Evolutionary conservation across 2,329 filamentous ascomycete genomes (phyloP).

Genomic region (Orbilia blumenaviensis): DNA sequence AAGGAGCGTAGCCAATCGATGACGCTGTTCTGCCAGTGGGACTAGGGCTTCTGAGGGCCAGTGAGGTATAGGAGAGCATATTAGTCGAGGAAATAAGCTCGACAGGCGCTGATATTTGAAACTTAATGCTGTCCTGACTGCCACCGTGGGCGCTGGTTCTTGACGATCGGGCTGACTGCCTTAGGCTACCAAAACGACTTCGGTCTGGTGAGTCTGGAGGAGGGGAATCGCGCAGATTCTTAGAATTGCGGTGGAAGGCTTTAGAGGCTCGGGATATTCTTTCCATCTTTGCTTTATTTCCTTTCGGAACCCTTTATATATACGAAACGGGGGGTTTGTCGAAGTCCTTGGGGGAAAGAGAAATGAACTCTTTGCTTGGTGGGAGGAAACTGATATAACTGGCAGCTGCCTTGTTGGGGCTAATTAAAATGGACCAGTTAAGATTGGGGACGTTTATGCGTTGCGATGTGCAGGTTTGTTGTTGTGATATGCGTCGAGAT

Average conservation of each 20-base stretch:
- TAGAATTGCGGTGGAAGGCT: conserved; percentile 42
- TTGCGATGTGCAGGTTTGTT: conserved; percentile 17
- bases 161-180: conserved; percentile 9
- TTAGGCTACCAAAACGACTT: conserved; percentile 23
- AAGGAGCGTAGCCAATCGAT: conserved; percentile 34
- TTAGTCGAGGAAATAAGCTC: conserved; percentile 94
- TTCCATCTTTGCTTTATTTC: conserved; percentile 14
- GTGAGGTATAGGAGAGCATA: conserved; percentile 93
- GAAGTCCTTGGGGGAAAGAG: not conserved
- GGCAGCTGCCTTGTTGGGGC: conserved; percentile 42
- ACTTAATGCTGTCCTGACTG: conserved; percentile 39
- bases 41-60: conserved; percentile 63
- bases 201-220: conserved; percentile 42
- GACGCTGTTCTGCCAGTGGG: conserved; percentile 36
- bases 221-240: conserved; percentile 49
- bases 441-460: conserved; percentile 9
- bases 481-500: conserved; percentile 18
- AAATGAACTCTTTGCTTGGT: not conserved
- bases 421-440: not conserved
- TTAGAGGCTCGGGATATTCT: conserved; percentile 47
- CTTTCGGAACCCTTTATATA: not conserved
- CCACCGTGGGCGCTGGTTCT: not conserved
- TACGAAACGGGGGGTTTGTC: not conserved
- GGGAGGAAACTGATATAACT: not conserved
- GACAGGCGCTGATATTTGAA: conserved; percentile 83